Conservation (phyloP, 2,329 filamentous ascomycete species). For the Aureobasidium sp. region DNA sequence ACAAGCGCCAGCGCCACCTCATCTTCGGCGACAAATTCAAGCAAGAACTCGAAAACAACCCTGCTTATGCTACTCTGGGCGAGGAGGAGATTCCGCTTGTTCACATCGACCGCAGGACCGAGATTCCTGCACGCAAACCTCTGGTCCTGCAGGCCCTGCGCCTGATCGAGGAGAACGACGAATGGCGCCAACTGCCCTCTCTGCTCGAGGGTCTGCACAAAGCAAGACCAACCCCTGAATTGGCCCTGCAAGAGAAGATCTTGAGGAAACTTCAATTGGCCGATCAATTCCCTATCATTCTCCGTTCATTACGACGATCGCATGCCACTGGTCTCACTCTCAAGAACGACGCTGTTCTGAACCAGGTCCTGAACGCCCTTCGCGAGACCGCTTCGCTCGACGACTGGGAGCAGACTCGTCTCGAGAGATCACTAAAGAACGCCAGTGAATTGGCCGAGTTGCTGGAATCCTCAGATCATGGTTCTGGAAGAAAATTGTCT, state of each 20-base stretch:
- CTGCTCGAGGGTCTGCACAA: slow-evolving; percentile 29
- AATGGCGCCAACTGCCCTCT: slow-evolving; percentile 32
- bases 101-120: slow-evolving; percentile 27
- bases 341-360: slow-evolving; percentile 27
- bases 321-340: slow-evolving; percentile 31
- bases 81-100: slow-evolving; percentile 32
- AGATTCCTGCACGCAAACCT: slow-evolving; percentile 26
- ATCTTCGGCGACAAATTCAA: slow-evolving; percentile 37
- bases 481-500: slow-evolving; percentile 21
- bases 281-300: slow-evolving; percentile 26
- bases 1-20: slow-evolving; percentile 34
- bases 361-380: slow-evolving; percentile 31
- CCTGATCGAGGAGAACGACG: slow-evolving; percentile 25
- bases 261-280: slow-evolving; percentile 27
- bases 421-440: slow-evolving; percentile 33
- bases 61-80: slow-evolving; percentile 37
- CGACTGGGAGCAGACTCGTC: slow-evolving; percentile 33
- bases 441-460: slow-evolving; percentile 35
- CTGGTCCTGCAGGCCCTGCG: slow-evolving; percentile 27
- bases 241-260: slow-evolving; percentile 27
- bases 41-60: slow-evolving; percentile 37
- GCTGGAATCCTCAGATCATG: slow-evolving; percentile 37
- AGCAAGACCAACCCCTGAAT: slow-evolving; percentile 20
- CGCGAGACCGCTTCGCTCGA: slow-evolving; percentile 28
- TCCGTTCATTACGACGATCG: slow-evolving; percentile 28